Conservation (phyloP, 129 eudicot genomes). For the Rutidosis leptorrhynchoides region DNA sequence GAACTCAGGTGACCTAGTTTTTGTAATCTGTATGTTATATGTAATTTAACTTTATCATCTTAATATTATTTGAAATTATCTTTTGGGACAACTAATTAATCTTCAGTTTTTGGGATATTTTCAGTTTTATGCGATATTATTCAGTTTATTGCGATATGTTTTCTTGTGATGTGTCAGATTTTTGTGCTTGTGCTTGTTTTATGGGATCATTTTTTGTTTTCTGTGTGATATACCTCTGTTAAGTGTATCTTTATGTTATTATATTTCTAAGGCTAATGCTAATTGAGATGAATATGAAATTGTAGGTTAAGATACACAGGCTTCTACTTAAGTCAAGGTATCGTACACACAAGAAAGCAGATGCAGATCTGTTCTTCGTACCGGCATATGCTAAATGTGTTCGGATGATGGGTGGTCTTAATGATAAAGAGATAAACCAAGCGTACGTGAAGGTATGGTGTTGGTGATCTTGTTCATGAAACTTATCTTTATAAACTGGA, state of each 20-base stretch:
- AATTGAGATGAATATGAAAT: conserved; percentile 1
- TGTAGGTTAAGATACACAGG: conserved; percentile 87
- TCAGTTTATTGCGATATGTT: too few species aligned
- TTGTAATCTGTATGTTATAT: neutral
- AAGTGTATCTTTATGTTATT: too few species aligned
- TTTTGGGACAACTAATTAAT: neutral
- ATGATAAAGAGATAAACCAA: conserved; percentile 83
- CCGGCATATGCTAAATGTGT: conserved; percentile 92
- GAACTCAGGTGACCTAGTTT: conserved; percentile 55
- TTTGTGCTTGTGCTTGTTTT: neutral
- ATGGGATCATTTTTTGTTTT: too few species aligned
- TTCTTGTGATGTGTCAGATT: neutral
- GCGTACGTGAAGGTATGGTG: conserved; percentile 74
- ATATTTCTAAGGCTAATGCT: neutral
- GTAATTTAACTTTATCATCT: neutral
- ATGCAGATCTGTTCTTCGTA: conserved; percentile 84
- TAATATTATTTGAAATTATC: neutral
- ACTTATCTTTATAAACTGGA: neutral
- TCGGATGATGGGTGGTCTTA: conserved; percentile 88
- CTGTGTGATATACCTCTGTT: too few species aligned
- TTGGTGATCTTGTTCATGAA: neutral
- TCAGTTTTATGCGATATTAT: too few species aligned
- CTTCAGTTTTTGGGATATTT: too few species aligned
- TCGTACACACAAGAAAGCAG: conserved; percentile 66
- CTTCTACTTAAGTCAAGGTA: conserved; percentile 78